A percentile compares a stretch with the other conserved stretches of the same genome.
phyloP scores from a whole-genome alignment of 177 flowering plant genomes.

The Vitis hybrid region DNA sequence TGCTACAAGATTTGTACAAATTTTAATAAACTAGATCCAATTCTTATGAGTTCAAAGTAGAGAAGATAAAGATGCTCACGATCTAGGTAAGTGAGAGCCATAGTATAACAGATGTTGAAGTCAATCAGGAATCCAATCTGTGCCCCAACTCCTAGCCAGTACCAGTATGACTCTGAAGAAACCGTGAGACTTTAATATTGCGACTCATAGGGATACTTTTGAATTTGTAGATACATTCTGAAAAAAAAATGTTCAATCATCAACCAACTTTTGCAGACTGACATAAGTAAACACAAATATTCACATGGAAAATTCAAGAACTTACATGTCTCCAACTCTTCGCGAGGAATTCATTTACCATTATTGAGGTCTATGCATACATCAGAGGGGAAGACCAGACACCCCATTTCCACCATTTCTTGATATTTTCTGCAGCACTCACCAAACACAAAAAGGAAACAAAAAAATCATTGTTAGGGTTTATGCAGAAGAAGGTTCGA shows the following conservation, averaged over 20 bases:
- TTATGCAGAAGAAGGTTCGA: not conserved
- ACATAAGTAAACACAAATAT: not conserved
- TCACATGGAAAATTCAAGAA: not conserved
- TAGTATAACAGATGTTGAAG: conserved; percentile 24
- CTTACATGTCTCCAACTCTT: conserved; percentile 45
- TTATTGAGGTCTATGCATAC: conserved; percentile 48
- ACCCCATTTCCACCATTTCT: conserved; percentile 63
- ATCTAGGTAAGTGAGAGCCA: conserved; percentile 39
- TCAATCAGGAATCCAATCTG: conserved; percentile 23
- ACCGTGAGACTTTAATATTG: conserved; percentile 25
- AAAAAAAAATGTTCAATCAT: conserved; percentile 3
- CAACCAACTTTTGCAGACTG: not conserved
- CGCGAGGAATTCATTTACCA: conserved; percentile 52
- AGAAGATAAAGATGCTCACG: conserved; percentile 22
- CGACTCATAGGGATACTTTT: conserved; percentile 25
- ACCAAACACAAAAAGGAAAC: not conserved
- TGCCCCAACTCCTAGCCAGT: conserved; percentile 40
- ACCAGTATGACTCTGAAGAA: conserved; percentile 41
- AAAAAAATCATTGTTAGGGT: not conserved
- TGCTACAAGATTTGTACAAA: conserved; percentile 18
- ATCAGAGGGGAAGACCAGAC: conserved; percentile 53
- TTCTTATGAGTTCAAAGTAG: not conserved
- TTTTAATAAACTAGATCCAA: not conserved
- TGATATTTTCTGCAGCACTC: conserved; percentile 29
- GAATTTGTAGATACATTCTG: conserved; percentile 26